These are phyloP conservation scores for Sanghuangporus sanghuang DNA, from an alignment of 1,284 basidiomycete genomes.

Conservation along the genomic window DNA sequence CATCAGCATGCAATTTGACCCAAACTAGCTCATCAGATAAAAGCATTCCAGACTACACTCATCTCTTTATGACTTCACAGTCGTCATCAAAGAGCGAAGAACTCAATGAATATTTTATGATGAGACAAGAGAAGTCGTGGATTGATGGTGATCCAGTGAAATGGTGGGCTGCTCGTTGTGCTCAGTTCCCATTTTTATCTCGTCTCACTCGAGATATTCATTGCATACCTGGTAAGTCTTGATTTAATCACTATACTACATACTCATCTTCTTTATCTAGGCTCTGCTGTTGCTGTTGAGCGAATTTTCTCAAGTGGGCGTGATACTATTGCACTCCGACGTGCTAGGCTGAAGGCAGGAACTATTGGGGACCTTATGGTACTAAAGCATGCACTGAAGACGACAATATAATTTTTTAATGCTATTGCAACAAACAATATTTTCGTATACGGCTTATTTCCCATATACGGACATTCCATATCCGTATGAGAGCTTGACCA, in stretches of 20 bases:
- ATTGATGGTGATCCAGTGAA: constrained; percentile 17
- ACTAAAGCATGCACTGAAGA: constrained; percentile 23
- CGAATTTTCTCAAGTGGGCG: constrained; percentile 32
- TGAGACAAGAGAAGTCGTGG: constrained; percentile 13
- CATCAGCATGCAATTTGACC: neutral
- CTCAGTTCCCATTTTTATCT: constrained; percentile 20
- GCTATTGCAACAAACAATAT: neutral
- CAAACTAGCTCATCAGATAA: neutral
- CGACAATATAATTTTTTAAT: neutral
- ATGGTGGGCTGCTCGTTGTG: constrained; percentile 20
- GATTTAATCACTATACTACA: neutral
- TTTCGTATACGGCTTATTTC: neutral
- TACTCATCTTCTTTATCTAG: constrained; percentile 16
- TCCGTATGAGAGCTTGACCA: neutral
- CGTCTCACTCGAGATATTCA: constrained; percentile 20
- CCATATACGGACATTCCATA: constrained; percentile 14
- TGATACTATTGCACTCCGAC: constrained; percentile 32
- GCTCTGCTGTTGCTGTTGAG: constrained; percentile 32
- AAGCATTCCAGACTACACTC: constrained; percentile 2
- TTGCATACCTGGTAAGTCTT: constrained; percentile 22
- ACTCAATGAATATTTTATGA: constrained; percentile 19
- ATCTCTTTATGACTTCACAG: neutral
- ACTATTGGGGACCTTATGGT: constrained; percentile 32
- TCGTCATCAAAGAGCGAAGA: constrained; percentile 9
- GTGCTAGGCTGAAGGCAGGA: constrained; percentile 28